A percentile compares a stretch with the other conserved stretches of the same genome.
Evolutionary conservation across 2,329 filamentous ascomycete species (phyloP).

Genomic region (Cladophialophora psammophila): DNA sequence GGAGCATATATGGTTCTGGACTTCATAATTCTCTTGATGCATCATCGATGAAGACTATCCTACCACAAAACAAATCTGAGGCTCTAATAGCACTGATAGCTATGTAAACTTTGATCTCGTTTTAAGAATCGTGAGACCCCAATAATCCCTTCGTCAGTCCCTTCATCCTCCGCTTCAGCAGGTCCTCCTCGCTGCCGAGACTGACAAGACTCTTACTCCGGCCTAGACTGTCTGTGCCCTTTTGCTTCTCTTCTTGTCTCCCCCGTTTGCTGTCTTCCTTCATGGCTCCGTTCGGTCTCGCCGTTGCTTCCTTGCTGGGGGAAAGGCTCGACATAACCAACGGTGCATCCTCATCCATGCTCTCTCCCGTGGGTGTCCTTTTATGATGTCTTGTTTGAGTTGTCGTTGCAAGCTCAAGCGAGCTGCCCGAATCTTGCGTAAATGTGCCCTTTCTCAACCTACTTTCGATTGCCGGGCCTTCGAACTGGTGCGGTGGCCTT

Average conservation of each 20-base stretch:
- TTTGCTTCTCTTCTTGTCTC: conserved; percentile 29
- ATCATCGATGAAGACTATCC: not conserved
- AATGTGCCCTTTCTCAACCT: conserved; percentile 38
- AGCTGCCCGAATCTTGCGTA: conserved; percentile 25
- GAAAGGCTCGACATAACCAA: conserved; percentile 41
- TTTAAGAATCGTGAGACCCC: conserved; percentile 44
- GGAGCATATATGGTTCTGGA: not conserved
- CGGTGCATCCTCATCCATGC: conserved; percentile 53
- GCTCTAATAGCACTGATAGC: not conserved
- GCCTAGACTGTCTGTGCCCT: conserved; percentile 33
- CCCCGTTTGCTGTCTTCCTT: conserved; percentile 8
- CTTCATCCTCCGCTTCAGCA: conserved; percentile 63
- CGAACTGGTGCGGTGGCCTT: conserved; percentile 55
- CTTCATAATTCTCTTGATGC: not conserved
- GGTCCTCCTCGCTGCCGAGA: conserved; percentile 64
- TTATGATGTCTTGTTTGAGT: conserved; percentile 38
- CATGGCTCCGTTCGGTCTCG: not conserved
- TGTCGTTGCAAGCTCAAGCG: conserved; percentile 27
- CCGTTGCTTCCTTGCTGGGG: conserved; percentile 14
- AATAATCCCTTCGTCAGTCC: conserved; percentile 62
- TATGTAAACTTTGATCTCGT: not conserved
- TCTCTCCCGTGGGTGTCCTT: conserved; percentile 59
- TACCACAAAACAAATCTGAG: not conserved
- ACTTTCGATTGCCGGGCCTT: conserved; percentile 47
- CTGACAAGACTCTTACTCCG: conserved; percentile 59